These are phyloP conservation scores for Cytospora piceicola DNA, from an alignment of 2,329 filamentous ascomycete genomes.

Conservation along the genomic window DNA sequence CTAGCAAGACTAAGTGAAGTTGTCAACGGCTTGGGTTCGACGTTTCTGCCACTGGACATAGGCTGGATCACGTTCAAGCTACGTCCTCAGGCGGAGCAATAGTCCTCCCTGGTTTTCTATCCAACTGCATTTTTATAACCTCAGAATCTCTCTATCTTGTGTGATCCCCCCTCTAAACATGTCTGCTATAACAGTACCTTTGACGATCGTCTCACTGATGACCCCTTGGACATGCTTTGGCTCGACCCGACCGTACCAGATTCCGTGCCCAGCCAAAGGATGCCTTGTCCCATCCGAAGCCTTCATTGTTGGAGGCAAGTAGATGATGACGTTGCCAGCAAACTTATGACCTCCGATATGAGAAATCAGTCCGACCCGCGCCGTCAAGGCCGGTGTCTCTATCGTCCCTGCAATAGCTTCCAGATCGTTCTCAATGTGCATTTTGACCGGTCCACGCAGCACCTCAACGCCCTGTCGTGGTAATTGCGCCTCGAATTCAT, in stretches of 20 bases:
- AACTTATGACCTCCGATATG: conserved; percentile 87
- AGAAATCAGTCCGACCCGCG: conserved; percentile 71
- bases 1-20: background rate
- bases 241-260: conserved; percentile 83
- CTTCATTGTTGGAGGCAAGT: conserved; percentile 64
- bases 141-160: conserved; percentile 55
- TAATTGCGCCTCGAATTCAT: conserved; percentile 70
- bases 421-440: conserved; percentile 39
- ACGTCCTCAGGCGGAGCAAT: background rate
- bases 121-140: conserved; percentile 42
- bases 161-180: conserved; percentile 73
- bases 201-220: conserved; percentile 69
- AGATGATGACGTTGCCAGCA: conserved; percentile 83
- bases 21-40: too few species aligned
- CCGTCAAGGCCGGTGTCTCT: conserved; percentile 41
- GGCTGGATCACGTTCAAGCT: background rate
- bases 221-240: conserved; percentile 77
- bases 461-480: conserved; percentile 54
- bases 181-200: conserved; percentile 69
- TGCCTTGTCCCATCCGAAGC: conserved; percentile 50
- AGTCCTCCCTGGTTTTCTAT: background rate
- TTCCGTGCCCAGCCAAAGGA: conserved; percentile 69
- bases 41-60: too few species aligned
- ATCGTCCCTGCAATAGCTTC: conserved; percentile 33
- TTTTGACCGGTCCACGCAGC: conserved; percentile 49